These are phyloP conservation scores for Aspergillus floridensis DNA, from an alignment of 2,329 filamentous ascomycete genomes.

Conservation along the genomic window DNA sequence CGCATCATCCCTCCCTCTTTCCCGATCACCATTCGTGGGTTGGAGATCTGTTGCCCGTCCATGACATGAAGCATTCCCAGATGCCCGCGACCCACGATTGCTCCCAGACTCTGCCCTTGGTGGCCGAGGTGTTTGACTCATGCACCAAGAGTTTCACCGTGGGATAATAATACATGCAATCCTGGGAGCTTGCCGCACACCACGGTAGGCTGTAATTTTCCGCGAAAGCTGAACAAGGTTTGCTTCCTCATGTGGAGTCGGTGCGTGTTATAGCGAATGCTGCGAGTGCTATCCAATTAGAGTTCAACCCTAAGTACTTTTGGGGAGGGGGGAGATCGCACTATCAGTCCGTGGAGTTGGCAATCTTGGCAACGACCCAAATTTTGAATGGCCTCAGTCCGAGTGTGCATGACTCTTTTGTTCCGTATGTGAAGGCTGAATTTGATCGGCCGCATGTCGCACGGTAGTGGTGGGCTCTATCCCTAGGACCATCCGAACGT, in stretches of 20 bases:
- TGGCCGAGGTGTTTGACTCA: not conserved
- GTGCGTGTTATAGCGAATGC: not conserved
- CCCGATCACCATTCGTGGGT: not conserved
- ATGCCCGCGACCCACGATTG: not conserved
- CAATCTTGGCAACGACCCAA: conserved; percentile 1
- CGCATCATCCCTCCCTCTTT: not conserved
- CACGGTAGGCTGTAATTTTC: not conserved
- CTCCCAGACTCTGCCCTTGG: not conserved
- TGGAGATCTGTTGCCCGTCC: not conserved
- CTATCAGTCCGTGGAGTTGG: conserved; percentile 3
- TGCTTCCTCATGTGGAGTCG: conserved; percentile 4
- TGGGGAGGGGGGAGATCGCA: not conserved
- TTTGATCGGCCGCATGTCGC: conserved; percentile 7
- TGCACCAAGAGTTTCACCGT: not conserved
- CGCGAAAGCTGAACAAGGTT: conserved; percentile 5
- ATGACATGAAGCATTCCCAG: not conserved
- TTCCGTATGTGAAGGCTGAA: not conserved
- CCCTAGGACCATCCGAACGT: not conserved
- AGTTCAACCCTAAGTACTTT: conserved; percentile 12
- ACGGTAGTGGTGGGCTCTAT: not conserved
- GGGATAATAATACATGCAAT: not conserved
- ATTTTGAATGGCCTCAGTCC: conserved; percentile 6
- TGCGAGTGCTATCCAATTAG: conserved; percentile 13
- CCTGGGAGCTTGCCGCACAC: not conserved
- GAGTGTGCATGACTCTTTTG: conserved; percentile 3